Percentiles rank a stretch among this genome's conserved stretches.
These are phyloP conservation scores for Fusarium subtropicale DNA, from an alignment of 2,329 filamentous ascomycete species.

Conservation along the genomic window DNA sequence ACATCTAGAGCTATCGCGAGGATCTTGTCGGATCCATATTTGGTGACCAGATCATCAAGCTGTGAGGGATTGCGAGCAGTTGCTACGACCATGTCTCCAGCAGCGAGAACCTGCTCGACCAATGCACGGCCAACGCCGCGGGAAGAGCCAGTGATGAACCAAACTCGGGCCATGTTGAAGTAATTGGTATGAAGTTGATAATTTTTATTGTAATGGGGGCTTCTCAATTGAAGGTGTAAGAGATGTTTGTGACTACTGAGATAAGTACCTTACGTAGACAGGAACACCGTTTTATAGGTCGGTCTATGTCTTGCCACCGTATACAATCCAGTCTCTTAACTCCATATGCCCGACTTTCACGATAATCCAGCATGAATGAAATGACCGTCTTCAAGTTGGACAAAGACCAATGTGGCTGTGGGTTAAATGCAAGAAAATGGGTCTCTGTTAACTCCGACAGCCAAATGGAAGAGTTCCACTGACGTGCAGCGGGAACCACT, in stretches of 20 bases:
- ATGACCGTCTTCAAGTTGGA: not conserved
- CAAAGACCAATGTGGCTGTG: not conserved
- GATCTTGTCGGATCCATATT: slow-evolving; percentile 57
- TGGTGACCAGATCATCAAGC: slow-evolving; percentile 51
- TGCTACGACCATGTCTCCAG: slow-evolving; percentile 59
- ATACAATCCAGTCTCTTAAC: not conserved
- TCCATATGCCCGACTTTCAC: not conserved
- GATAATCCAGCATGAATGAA: not conserved
- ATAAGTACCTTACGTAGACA: not conserved
- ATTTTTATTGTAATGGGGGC: too few species aligned
- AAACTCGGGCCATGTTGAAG: slow-evolving; percentile 50
- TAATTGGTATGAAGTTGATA: not conserved
- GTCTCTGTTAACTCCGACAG: not conserved
- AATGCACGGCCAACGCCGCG: slow-evolving; percentile 60
- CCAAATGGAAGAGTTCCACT: not conserved
- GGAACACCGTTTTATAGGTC: not conserved
- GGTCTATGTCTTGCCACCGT: too few species aligned
- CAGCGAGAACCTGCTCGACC: slow-evolving; percentile 52
- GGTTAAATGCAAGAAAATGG: not conserved
- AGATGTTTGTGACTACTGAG: too few species aligned
- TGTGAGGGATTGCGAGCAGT: slow-evolving; percentile 56
- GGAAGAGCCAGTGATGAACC: slow-evolving; percentile 62
- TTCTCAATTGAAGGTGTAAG: not conserved
- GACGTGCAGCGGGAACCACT: not conserved
- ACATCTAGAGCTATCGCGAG: slow-evolving; percentile 65